Base-by-base conservation (phyloP, 2,329 filamentous ascomycete species). In the Penicillium sp. region DNA sequence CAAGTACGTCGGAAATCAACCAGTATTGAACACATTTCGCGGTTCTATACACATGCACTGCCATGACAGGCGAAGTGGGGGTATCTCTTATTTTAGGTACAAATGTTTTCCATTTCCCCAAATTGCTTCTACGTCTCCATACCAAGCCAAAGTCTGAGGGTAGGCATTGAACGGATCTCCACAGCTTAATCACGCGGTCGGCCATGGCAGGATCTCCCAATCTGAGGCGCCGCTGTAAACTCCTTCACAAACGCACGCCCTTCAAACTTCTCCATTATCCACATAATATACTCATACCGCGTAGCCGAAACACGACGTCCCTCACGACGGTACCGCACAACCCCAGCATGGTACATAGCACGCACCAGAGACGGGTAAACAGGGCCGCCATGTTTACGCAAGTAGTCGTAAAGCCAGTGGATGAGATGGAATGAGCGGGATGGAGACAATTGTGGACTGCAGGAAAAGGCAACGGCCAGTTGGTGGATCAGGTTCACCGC, bases 281-380 rank as follows among this genome's bases (percentile, higher is more conserved):
- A 54, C 38, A 79, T 56, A 5, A 81, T 72, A 61, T 74, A 81
- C 28, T 64, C 58, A 48, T 78, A 68, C 50, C 70, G 68, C 25
- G 56, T 56, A 0, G 57, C 60, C 11, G 69, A 59, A 1, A 79
- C 63, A 22, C 60, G 60, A 2, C 60, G 52, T 2, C 70, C 70
- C 28, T 69, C 67, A 18, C 71, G 64, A 14, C 76, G 68, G 33
- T 69, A 74, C 14, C 78, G 68, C 22, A 74, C 66, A 22, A 82
- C 67, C 14, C 77, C 79, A 20, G 77, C 75, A 57, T 76, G 70
- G 50, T 80, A 79, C 60, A 83, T 58, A 0, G 80, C 77, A 28
- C 76, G 73, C 6, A 72, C 73, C 51, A 83, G 65, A 3, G 69
- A 55, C 1, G 74, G 69, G 16, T 67, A 64, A 14, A 81, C 62